Evolutionary conservation across 768 basidiomycete genomes (phyloP).

Genomic region (Pleurotus cornucopiae): DNA sequence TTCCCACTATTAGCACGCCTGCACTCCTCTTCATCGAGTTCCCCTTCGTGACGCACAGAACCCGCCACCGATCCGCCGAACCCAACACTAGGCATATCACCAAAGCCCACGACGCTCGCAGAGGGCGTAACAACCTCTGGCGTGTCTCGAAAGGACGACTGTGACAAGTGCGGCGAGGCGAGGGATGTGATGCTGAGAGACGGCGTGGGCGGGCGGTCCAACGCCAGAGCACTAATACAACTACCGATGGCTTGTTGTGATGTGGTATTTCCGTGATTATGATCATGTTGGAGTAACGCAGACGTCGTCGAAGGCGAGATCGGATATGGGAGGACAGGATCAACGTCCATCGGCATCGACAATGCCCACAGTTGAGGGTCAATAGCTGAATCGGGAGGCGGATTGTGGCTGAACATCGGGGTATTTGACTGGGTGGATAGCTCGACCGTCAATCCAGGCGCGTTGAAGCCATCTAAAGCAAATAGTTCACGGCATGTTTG

Average conservation of each 20-base stretch:
- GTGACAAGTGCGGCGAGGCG: slow-evolving; percentile 10
- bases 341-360: slow-evolving; percentile 11
- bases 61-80: background rate
- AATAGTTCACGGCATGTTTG: background rate
- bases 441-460: too few species aligned
- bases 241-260: background rate
- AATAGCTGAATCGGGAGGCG: slow-evolving; percentile 15
- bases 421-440: background rate
- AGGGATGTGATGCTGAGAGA: slow-evolving; percentile 2
- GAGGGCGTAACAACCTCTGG: slow-evolving; percentile 10
- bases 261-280: background rate
- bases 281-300: background rate
- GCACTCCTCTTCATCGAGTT: slow-evolving; percentile 12
- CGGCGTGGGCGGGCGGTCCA: background rate
- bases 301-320: slow-evolving; percentile 8
- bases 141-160: slow-evolving; percentile 11
- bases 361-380: slow-evolving; percentile 30
- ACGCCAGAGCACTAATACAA: background rate
- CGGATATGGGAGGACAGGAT: background rate
- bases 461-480: too few species aligned
- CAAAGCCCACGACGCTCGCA: slow-evolving; percentile 3
- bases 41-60: too few species aligned
- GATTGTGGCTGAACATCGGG: background rate
- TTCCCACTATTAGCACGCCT: slow-evolving; percentile 6
- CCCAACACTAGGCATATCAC: slow-evolving; percentile 20